Evolutionary conservation across 2,329 filamentous ascomycete genomes (phyloP), one percentile per base, ranked within the genome.

Genomic region (Chaetomium olivaceum): DNA sequence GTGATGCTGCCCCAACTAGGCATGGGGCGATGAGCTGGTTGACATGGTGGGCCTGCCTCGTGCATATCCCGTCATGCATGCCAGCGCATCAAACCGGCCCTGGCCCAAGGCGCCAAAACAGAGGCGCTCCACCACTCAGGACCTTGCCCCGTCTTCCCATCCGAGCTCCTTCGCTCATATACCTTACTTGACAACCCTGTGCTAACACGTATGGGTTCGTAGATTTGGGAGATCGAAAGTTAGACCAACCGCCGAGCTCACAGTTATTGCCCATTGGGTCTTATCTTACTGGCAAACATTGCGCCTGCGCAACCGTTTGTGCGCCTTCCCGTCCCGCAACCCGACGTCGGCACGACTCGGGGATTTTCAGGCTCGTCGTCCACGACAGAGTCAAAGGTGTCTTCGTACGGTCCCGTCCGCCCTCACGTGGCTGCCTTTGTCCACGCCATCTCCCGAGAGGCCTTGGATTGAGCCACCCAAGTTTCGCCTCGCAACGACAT

Each of bases 11-110:
- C 67, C 72, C 62, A 67, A 67, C 70, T 67, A 56, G 67, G 67
- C 67, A 62, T 69, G 69, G 69, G 68, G 70, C 71, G 77, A 77
- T 79, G 79, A 77, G 77, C 75, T 80, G 71, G 79, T 77, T 78
- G 76, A 74, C 76, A 76, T 74, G 77, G 78, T 80, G 77, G 77
- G 75, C 78, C 78, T 77, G 75, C 77, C 76, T 80, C 77, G 75
- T 84, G 82, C 83, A 84, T 82, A 80, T 83, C 80, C 82, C 82
- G 81, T 84, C 81, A 84, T 85, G 83, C 83, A 85, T 85, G 83
- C 81, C 81, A 83, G 76, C 81, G 79, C 81, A 83, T 82, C 80
- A 82, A 80, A 69, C 67, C 73, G 77, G 75, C 77, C 78, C 62
- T 59, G 75, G 77, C 73, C 77, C 76, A 77, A 79, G 78, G 77